Percentiles rank a stretch among this genome's conserved stretches.
These are phyloP conservation scores for Alternaria sp. DNA, from an alignment of 2,329 filamentous ascomycete species.

Conservation along the genomic window DNA sequence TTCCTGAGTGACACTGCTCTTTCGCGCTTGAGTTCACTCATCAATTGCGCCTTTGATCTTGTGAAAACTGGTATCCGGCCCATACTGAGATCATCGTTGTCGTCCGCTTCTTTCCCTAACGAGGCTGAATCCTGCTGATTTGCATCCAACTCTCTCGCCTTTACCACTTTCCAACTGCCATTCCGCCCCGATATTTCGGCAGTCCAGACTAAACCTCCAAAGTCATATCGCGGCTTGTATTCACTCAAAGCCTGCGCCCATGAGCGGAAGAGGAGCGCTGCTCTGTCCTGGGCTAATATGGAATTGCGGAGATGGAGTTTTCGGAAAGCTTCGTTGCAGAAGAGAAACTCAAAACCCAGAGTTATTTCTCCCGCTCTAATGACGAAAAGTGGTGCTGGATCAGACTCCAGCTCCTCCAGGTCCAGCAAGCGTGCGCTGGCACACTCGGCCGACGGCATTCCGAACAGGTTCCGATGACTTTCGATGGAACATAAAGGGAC, in stretches of 20 bases:
- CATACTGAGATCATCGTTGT: neutral
- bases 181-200: constrained; percentile 24
- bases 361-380: constrained; percentile 20
- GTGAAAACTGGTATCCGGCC: constrained; percentile 6
- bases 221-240: constrained; percentile 23
- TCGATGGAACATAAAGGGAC: neutral
- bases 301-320: constrained; percentile 7
- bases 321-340: constrained; percentile 36
- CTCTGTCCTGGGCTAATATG: constrained; percentile 17
- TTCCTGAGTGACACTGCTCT: constrained; percentile 3
- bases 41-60: constrained; percentile 17
- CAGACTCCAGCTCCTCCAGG: constrained; percentile 33
- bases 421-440: constrained; percentile 19
- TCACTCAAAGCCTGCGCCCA: constrained; percentile 35
- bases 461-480: neutral
- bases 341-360: constrained; percentile 29
- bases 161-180: constrained; percentile 29
- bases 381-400: constrained; percentile 35
- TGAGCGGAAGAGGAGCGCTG: constrained; percentile 36
- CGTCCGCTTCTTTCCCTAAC: constrained; percentile 5
- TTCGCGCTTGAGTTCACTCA: constrained; percentile 12
- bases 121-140: neutral
- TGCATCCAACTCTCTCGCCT: constrained; percentile 6
- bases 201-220: constrained; percentile 28
- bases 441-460: constrained; percentile 11